Evolutionary conservation across 306 rosid species (phyloP).

Genomic region (Potentilla sterilis): DNA sequence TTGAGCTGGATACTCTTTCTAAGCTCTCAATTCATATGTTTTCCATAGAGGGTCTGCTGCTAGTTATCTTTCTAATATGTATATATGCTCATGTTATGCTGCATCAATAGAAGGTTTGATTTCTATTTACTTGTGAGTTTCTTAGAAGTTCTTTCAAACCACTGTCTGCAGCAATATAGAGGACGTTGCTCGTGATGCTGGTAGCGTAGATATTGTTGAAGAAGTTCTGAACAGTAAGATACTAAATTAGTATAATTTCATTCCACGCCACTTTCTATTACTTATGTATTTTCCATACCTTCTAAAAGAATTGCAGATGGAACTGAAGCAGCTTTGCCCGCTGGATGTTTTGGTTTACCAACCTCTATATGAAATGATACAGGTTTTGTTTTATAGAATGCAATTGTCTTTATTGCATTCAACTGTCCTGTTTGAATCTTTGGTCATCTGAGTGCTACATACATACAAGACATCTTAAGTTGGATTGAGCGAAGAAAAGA

Average conservation of each 20-base stretch:
- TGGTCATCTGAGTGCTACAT: slow-evolving; percentile 24
- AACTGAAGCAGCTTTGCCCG: slow-evolving; percentile 65
- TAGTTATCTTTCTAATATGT: not conserved
- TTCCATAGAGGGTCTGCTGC: not conserved
- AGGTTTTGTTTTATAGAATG: slow-evolving; percentile 45
- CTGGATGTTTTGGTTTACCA: slow-evolving; percentile 58
- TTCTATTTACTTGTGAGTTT: not conserved
- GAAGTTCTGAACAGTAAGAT: slow-evolving; percentile 75
- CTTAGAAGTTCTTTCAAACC: not conserved
- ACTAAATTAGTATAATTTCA: slow-evolving; percentile 28
- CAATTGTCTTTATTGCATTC: slow-evolving; percentile 18
- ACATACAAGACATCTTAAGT: slow-evolving; percentile 68
- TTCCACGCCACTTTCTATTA: slow-evolving; percentile 15
- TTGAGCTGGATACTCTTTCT: not conserved
- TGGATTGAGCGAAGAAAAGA: slow-evolving; percentile 75
- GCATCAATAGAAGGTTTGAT: not conserved
- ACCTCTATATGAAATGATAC: slow-evolving; percentile 81
- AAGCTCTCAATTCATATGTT: not conserved
- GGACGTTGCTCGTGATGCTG: slow-evolving; percentile 91
- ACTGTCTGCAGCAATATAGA: slow-evolving; percentile 80
- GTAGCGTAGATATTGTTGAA: slow-evolving; percentile 83
- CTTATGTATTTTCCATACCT: slow-evolving; percentile 33
- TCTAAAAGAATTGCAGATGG: slow-evolving; percentile 68
- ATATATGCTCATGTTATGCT: not conserved
- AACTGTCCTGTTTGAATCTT: slow-evolving; percentile 11